Percentiles rank a stretch among this genome's conserved stretches.
Conservation (phyloP, 371 early-diverging fungal genomes). For the Mortierella sp. region DNA sequence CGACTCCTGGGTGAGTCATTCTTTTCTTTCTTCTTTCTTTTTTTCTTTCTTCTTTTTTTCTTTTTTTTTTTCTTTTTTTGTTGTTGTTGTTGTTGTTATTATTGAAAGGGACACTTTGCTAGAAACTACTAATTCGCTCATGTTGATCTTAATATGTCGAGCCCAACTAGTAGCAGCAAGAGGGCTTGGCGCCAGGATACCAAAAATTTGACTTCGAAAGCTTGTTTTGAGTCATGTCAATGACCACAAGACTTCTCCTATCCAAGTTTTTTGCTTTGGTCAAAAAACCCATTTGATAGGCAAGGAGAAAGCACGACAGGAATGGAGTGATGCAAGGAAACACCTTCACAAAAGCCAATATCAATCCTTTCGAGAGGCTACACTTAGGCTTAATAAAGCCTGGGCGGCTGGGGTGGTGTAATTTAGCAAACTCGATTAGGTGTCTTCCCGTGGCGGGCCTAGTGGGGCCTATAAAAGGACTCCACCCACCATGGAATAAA, state of each 20-base stretch:
- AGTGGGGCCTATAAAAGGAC: too few species aligned
- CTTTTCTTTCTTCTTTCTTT: not conserved
- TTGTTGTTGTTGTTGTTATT: slow-evolving; percentile 1
- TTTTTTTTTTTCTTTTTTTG: slow-evolving; percentile 6
- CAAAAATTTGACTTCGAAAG: slow-evolving; percentile 9
- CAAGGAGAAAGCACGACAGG: slow-evolving; percentile 15
- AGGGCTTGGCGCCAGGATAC: slow-evolving; percentile 7
- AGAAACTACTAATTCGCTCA: not conserved
- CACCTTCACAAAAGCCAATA: slow-evolving; percentile 1
- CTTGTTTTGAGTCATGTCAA: slow-evolving; percentile 7
- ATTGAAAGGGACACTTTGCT: not conserved
- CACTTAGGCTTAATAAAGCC: slow-evolving; percentile 9
- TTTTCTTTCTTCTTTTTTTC: not conserved
- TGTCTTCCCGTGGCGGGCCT: too few species aligned
- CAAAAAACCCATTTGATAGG: slow-evolving; percentile 5
- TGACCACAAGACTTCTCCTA: slow-evolving; percentile 11
- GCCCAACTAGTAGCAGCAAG: not conserved
- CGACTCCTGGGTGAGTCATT: too few species aligned
- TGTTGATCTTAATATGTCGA: not conserved
- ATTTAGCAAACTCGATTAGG: too few species aligned
- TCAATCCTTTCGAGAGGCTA: slow-evolving; percentile 12
- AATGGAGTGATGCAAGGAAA: slow-evolving; percentile 13
- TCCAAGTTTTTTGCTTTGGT: slow-evolving; percentile 10
- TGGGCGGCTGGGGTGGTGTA: slow-evolving; percentile 10
- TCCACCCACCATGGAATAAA: too few species aligned